Conservation (phyloP, 192 early-diverging fungal genomes). For the Diversispora epigaea region DNA sequence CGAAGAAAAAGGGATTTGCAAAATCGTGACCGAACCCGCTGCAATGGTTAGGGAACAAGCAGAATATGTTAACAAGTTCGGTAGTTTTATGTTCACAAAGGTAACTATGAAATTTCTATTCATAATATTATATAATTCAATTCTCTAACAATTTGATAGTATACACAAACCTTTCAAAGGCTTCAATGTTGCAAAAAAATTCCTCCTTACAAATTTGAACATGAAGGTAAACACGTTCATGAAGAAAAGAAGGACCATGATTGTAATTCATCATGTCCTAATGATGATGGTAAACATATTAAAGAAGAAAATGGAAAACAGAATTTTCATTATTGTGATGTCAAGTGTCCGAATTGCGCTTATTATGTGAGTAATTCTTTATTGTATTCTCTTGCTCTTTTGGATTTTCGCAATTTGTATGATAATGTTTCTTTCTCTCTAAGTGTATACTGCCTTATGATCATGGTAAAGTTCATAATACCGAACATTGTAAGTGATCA, state of each 20-base stretch:
- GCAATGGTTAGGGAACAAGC: slow-evolving; percentile 41
- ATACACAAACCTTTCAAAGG: slow-evolving; percentile 33
- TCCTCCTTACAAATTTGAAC: slow-evolving; percentile 38
- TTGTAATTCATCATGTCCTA: slow-evolving; percentile 37
- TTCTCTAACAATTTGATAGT: slow-evolving; percentile 16
- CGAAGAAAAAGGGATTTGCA: slow-evolving; percentile 28
- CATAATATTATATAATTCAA: neutral
- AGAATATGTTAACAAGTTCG: slow-evolving; percentile 36
- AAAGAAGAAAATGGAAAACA: slow-evolving; percentile 18
- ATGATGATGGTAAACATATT: slow-evolving; percentile 24
- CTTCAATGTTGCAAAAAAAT: slow-evolving; percentile 39
- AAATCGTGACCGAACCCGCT: slow-evolving; percentile 19
- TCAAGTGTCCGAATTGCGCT: slow-evolving; percentile 25
- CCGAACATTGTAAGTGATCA: slow-evolving; percentile 32
- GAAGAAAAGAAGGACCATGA: slow-evolving; percentile 31
- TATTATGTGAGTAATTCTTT: slow-evolving; percentile 18
- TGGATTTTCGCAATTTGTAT: neutral
- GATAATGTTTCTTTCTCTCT: neutral
- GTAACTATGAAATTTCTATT: slow-evolving; percentile 9
- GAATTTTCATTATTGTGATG: slow-evolving; percentile 29
- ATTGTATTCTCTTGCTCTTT: neutral
- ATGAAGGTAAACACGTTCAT: slow-evolving; percentile 39
- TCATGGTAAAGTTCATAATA: slow-evolving; percentile 36
- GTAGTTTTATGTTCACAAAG: slow-evolving; percentile 29
- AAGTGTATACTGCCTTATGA: slow-evolving; percentile 35